phyloP scores from a whole-genome alignment of 441 rosid species.

The Gossypium davidsonii region DNA sequence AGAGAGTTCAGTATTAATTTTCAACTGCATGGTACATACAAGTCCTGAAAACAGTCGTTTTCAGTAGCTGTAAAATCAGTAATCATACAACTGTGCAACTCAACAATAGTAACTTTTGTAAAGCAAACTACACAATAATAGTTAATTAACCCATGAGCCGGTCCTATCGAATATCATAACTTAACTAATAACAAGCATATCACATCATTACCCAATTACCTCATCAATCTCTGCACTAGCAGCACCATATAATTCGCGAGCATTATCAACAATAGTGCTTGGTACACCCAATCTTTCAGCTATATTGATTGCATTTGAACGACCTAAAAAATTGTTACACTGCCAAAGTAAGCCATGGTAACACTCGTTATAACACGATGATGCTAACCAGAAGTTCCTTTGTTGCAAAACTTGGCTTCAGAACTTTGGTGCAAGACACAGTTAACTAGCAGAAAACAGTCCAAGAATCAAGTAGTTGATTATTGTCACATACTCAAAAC shows the following conservation, averaged over 20 bases:
- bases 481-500: slow-evolving; percentile 11
- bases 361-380: background rate
- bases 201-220: slow-evolving; percentile 25
- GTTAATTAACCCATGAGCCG: background rate
- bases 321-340: slow-evolving; percentile 42
- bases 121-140: slow-evolving; percentile 4
- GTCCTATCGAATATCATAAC: background rate
- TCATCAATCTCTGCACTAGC: slow-evolving; percentile 85
- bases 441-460: background rate
- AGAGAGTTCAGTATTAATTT: background rate
- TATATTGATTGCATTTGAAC: slow-evolving; percentile 83
- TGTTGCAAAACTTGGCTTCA: background rate
- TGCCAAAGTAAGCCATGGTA: slow-evolving; percentile 8
- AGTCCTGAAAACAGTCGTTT: background rate
- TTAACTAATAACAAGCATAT: background rate
- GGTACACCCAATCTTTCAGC: slow-evolving; percentile 79
- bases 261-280: slow-evolving; percentile 34
- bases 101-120: background rate
- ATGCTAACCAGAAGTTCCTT: background rate
- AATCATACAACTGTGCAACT: background rate
- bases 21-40: background rate
- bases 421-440: background rate
- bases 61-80: background rate
- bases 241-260: slow-evolving; percentile 64
- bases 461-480: slow-evolving; percentile 8